phyloP scores from a whole-genome alignment of 805 yeast genomes.

The Yamadazyma takamatsuzukensis region DNA sequence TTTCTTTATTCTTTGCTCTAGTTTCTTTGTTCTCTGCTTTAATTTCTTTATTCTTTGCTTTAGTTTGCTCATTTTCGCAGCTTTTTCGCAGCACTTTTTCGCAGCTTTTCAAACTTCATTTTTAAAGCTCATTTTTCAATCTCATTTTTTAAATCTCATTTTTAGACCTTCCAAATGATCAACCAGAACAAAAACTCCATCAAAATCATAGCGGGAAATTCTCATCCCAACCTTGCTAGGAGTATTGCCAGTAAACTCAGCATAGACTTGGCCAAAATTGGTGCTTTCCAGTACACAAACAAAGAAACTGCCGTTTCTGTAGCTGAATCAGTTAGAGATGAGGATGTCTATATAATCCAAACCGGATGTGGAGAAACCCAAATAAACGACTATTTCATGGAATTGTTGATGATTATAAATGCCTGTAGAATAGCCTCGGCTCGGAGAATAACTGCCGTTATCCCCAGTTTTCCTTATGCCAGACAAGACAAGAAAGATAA shows the following conservation, averaged over 20 bases:
- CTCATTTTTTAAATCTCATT: too few species aligned
- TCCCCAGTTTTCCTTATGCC: conserved; percentile 85
- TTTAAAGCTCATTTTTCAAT: too few species aligned
- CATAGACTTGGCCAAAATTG: conserved; percentile 65
- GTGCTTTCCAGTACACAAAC: conserved; percentile 82
- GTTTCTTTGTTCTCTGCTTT: too few species aligned
- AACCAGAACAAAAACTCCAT: conserved; percentile 36
- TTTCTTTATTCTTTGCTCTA: too few species aligned
- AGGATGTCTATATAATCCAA: conserved; percentile 76
- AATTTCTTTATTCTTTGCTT: too few species aligned
- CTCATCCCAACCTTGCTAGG: conserved; percentile 82
- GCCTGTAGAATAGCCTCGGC: conserved; percentile 84
- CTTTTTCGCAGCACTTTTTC: too few species aligned
- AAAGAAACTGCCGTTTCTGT: conserved; percentile 80
- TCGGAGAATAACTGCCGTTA: conserved; percentile 75
- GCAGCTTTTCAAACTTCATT: too few species aligned
- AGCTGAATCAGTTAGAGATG: conserved; percentile 82
- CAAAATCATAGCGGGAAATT: conserved; percentile 57
- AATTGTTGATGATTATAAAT: conserved; percentile 71
- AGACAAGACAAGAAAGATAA: conserved; percentile 86
- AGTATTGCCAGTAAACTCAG: conserved; percentile 65
- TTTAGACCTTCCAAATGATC: too few species aligned
- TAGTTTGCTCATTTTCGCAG: too few species aligned
- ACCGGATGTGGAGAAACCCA: conserved; percentile 73
- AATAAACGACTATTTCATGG: conserved; percentile 72